Evolutionary conservation across 2,329 filamentous ascomycete genomes (phyloP).

Genomic region (Diaporthe sp.): DNA sequence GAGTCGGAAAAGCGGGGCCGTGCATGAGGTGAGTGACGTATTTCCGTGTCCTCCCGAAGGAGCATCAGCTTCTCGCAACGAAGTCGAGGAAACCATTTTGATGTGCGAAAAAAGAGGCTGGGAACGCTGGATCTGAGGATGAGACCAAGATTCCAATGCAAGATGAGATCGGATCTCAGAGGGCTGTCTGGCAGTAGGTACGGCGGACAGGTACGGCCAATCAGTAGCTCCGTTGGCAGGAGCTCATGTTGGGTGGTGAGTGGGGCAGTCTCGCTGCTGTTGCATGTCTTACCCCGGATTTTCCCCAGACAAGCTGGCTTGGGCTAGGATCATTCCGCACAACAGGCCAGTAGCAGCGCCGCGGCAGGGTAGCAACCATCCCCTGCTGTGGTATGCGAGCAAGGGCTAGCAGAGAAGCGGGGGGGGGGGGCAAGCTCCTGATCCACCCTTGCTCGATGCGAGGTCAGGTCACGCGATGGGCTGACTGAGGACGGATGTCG

Average conservation of each 20-base stretch:
- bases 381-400: neutral
- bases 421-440: constrained; percentile 25
- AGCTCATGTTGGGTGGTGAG: constrained; percentile 23
- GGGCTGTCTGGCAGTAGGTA: neutral
- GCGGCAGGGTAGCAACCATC: constrained; percentile 2
- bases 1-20: constrained; percentile 36
- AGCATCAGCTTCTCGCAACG: neutral
- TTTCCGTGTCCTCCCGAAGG: constrained; percentile 28
- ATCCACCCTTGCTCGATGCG: constrained; percentile 19
- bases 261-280: constrained; percentile 23
- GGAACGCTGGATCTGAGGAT: neutral
- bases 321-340: constrained; percentile 14
- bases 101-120: neutral
- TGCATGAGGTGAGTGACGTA: constrained; percentile 36
- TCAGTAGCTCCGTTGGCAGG: constrained; percentile 20
- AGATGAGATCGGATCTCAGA: constrained; percentile 16
- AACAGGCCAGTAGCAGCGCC: neutral
- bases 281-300: constrained; percentile 40
- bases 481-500: constrained; percentile 19
- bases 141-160: neutral
- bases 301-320: constrained; percentile 34
- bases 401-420: neutral
- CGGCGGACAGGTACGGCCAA: neutral
- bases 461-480: constrained; percentile 38
- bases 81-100: neutral